Evolutionary conservation across 768 basidiomycete species (phyloP).

Genomic region (Clitopilus hobsonii): DNA sequence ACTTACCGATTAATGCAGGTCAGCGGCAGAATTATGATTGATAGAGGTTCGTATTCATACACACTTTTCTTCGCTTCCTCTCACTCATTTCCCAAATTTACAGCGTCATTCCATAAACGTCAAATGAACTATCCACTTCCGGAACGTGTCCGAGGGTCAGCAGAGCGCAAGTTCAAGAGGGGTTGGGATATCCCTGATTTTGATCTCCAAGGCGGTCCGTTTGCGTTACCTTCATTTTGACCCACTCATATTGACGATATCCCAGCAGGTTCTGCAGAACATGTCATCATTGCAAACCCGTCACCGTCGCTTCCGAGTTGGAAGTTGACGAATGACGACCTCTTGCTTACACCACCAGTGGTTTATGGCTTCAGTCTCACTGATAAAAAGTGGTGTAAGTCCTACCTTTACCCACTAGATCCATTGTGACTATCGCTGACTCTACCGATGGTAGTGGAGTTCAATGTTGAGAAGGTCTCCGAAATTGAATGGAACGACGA

Average conservation of each 20-base stretch:
- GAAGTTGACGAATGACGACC: constrained; percentile 44
- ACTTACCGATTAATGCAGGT: too few relatives aligned
- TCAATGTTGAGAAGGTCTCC: constrained; percentile 49
- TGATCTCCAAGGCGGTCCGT: too few relatives aligned
- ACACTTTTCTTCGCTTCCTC: not conserved
- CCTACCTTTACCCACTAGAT: not conserved
- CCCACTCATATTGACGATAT: too few relatives aligned
- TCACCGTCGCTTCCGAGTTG: too few relatives aligned
- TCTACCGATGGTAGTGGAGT: constrained; percentile 39
- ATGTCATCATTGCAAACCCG: too few relatives aligned
- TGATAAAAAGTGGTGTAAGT: constrained; percentile 57
- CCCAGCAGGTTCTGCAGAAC: too few relatives aligned
- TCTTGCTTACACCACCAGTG: constrained; percentile 50
- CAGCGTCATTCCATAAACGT: not conserved
- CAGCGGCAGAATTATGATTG: not conserved
- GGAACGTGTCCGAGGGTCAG: not conserved
- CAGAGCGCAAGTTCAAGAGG: not conserved
- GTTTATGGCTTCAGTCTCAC: constrained; percentile 60
- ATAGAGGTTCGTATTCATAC: not conserved
- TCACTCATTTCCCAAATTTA: not conserved
- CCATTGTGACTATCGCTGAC: constrained; percentile 24
- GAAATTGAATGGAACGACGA: constrained; percentile 53
- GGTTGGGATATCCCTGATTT: not conserved
- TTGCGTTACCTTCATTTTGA: constrained; percentile 15
- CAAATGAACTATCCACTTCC: not conserved